Evolutionary conservation across 1,284 basidiomycete genomes (phyloP).

Genomic region (Moesziomyces aphidis): DNA sequence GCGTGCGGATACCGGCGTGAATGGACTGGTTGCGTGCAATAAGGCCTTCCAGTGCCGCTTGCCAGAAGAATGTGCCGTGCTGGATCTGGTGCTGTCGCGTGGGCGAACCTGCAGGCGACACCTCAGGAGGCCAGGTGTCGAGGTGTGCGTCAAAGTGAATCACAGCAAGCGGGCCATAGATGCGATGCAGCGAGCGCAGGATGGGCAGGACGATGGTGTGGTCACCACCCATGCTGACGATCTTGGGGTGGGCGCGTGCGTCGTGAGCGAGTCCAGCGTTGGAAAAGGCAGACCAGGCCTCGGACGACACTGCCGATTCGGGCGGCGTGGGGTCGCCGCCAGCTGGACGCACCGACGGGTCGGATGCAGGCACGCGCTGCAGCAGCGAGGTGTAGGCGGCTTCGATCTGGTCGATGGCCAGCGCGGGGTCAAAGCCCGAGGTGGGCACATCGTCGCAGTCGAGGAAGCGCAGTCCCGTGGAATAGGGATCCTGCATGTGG

Average conservation of each 20-base stretch:
- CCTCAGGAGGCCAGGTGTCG: constrained; percentile 75
- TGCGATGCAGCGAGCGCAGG: constrained; percentile 67
- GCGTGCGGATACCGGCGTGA: constrained; percentile 78
- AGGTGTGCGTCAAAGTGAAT: constrained; percentile 70
- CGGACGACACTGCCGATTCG: constrained; percentile 9
- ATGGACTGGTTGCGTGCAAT: constrained; percentile 74
- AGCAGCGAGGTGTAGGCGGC: constrained; percentile 34
- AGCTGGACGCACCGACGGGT: constrained; percentile 4
- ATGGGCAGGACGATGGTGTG: constrained; percentile 71
- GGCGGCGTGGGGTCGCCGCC: constrained; percentile 2
- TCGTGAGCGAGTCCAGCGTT: constrained; percentile 50
- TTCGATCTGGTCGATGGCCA: constrained; percentile 56
- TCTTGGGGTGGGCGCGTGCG: constrained; percentile 62
- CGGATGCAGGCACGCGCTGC: constrained; percentile 23
- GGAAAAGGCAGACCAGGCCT: constrained; percentile 69
- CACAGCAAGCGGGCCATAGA: constrained; percentile 69
- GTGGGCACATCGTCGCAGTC: constrained; percentile 55
- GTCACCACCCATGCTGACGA: constrained; percentile 70
- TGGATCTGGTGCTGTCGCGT: constrained; percentile 56
- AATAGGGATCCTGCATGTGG: constrained; percentile 46
- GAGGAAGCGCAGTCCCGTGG: constrained; percentile 38
- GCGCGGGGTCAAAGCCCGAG: constrained; percentile 39
- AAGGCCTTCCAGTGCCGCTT: constrained; percentile 69
- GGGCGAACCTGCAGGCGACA: constrained; percentile 32
- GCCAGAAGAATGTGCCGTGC: constrained; percentile 69